Evolutionary conservation across 768 basidiomycete genomes (phyloP).

Genomic region (Agaricus blazei): DNA sequence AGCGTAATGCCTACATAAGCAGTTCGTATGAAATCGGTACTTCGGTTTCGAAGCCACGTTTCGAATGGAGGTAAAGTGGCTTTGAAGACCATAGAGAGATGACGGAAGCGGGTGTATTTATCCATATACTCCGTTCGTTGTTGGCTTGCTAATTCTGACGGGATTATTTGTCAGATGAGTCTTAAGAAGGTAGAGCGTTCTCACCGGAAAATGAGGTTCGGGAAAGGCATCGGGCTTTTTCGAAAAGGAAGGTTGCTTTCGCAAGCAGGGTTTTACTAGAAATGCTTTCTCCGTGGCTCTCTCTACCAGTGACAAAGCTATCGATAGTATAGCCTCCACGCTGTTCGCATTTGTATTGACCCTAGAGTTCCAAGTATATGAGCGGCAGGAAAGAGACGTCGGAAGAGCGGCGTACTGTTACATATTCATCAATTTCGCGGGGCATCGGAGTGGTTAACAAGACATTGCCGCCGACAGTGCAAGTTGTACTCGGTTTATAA

Average conservation of each 20-base stretch:
- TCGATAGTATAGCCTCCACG: background rate
- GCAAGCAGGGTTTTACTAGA: background rate
- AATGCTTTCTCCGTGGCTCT: background rate
- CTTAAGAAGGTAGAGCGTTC: background rate
- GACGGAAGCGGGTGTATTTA: background rate
- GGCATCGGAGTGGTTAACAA: constrained; percentile 35
- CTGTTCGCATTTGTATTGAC: background rate
- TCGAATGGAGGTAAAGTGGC: constrained; percentile 3
- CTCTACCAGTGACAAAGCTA: background rate
- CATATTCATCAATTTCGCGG: constrained; percentile 29
- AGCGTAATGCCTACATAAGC: constrained; percentile 1
- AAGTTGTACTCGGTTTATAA: constrained; percentile 23
- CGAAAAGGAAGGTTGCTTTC: constrained; percentile 6
- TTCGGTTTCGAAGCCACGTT: constrained; percentile 3
- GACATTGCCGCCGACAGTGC: constrained; percentile 9
- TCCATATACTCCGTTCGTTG: background rate
- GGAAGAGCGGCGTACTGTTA: constrained; percentile 18
- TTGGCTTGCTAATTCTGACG: background rate
- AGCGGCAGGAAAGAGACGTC: no score
- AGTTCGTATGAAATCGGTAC: constrained; percentile 3
- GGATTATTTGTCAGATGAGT: background rate
- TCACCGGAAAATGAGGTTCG: background rate
- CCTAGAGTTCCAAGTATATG: background rate
- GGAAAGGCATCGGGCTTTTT: background rate
- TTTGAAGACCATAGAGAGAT: constrained; percentile 1